These are phyloP conservation scores for Salix purpurea DNA, from an alignment of 345 rosid genomes.

Conservation along the genomic window DNA sequence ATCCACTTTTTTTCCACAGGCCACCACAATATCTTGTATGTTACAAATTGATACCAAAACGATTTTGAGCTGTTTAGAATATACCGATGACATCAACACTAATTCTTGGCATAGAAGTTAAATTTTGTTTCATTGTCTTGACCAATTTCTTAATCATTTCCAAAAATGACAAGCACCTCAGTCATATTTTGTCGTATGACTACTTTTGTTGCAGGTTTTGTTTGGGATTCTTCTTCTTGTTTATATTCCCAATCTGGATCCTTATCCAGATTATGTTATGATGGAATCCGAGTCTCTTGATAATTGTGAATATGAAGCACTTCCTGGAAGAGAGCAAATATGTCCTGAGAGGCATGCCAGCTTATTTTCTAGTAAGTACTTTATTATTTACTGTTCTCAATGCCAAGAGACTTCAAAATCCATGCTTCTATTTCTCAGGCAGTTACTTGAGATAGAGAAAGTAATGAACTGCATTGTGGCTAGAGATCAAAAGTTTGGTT, in stretches of 20 bases:
- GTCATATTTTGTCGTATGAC: not conserved
- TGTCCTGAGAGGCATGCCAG: constrained; percentile 32
- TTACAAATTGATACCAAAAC: not conserved
- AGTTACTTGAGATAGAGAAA: not conserved
- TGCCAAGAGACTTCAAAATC: not conserved
- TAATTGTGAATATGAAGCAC: constrained; percentile 26
- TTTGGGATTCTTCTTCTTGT: constrained; percentile 25
- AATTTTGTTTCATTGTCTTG: not conserved
- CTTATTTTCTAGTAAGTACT: constrained; percentile 25
- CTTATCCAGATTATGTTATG: constrained; percentile 23
- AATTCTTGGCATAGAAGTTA: not conserved
- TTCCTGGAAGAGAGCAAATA: constrained; percentile 24
- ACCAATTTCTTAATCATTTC: not conserved
- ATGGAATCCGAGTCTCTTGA: constrained; percentile 13
- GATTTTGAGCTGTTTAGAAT: not conserved
- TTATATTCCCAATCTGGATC: constrained; percentile 28
- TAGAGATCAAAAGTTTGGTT: not conserved
- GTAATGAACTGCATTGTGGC: not conserved
- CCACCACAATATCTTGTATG: not conserved
- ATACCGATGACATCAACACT: not conserved
- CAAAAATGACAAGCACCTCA: not conserved
- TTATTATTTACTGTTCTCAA: not conserved
- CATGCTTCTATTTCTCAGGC: not conserved
- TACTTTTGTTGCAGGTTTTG: constrained; percentile 16
- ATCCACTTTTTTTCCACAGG: not conserved